These are phyloP conservation scores for Elsinoe perseae DNA, from an alignment of 2,329 filamentous ascomycete species.

Conservation along the genomic window DNA sequence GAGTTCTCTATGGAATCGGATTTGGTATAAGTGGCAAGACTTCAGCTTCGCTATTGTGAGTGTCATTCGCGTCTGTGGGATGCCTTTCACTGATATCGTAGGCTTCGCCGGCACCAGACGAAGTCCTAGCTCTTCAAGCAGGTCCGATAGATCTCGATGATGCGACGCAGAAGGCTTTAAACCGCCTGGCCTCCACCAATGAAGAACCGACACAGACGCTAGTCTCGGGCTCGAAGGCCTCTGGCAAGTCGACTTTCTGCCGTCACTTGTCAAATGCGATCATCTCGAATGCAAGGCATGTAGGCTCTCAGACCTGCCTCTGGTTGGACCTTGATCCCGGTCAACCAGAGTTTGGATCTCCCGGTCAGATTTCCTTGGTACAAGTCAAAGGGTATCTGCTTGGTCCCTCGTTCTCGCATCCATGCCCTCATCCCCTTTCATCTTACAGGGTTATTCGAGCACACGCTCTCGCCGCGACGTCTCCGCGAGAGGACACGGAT, in stretches of 20 bases:
- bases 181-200: conserved; percentile 37
- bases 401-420: conserved; percentile 60
- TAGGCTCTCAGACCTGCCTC: conserved; percentile 28
- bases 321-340: conserved; percentile 71
- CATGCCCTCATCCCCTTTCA: conserved; percentile 27
- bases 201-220: conserved; percentile 51
- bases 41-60: conserved; percentile 15
- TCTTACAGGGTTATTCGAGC: conserved; percentile 41
- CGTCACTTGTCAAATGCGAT: conserved; percentile 59
- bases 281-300: conserved; percentile 42
- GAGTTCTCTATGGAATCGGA: conserved; percentile 57
- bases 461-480: conserved; percentile 59
- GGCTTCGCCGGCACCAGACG: neutral
- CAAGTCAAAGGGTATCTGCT: conserved; percentile 55
- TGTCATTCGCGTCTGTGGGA: neutral
- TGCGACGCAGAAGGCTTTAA: conserved; percentile 22
- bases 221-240: conserved; percentile 61
- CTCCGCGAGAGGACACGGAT: conserved; percentile 57
- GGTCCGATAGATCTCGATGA: conserved; percentile 24
- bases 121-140: neutral
- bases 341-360: conserved; percentile 65
- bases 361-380: conserved; percentile 62
- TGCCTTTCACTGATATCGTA: neutral
- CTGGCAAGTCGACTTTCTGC: conserved; percentile 69
- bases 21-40: conserved; percentile 46